Base-by-base conservation (phyloP, 1,139 yeast genomes). In the Barnettozyma hawaiiensis region DNA sequence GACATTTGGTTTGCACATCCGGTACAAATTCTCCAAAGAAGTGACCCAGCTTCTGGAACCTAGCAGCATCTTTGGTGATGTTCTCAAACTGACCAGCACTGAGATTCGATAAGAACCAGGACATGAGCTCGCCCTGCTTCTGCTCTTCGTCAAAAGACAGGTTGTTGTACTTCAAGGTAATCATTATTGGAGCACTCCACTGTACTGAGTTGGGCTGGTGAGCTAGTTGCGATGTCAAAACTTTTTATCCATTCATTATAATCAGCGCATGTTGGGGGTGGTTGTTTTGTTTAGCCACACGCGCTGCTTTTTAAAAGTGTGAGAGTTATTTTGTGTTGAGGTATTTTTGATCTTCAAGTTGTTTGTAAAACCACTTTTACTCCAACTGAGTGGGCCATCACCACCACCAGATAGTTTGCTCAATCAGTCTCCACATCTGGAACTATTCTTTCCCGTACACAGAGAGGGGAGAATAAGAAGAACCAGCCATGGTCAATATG, bases 81-180 rank as follows among this genome's bases (percentile, higher is more conserved):
- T 31, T 18, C 28, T 43, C 48, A 21, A 46, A 46, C 10, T 26
- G 18, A 1, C 48, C 48, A 8, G 39, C 34, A 18, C 37, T 40
- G n/a, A 46, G 31, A 14, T 37, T 41, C 7, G 44, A 15, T n/a
- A 41, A 33, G 31, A 41, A 42, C 49, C 49, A 44, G 14, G 36
- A 35, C 49, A 44, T 37, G 5, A 43, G 38, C 9, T 22, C 39
- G 21, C 44, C 31, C 8, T 36, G 26, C 21, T 21, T 23, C 24
- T 39, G 34, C 28, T 43, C 45, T 15, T 27, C 21, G 3, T 15
- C 19, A 5, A 24, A n/a, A 6, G 40, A 26, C 7, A 43, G 39
- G 22, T 43, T 43, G 8, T 36, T 20, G 35, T 43, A 43, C 28
- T 43, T 36, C 39, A 43, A 36, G 11, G 45, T 43, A 38, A 40